Base-by-base conservation (phyloP, 2,329 filamentous ascomycete genomes). In the Trichophyton verrucosum region DNA sequence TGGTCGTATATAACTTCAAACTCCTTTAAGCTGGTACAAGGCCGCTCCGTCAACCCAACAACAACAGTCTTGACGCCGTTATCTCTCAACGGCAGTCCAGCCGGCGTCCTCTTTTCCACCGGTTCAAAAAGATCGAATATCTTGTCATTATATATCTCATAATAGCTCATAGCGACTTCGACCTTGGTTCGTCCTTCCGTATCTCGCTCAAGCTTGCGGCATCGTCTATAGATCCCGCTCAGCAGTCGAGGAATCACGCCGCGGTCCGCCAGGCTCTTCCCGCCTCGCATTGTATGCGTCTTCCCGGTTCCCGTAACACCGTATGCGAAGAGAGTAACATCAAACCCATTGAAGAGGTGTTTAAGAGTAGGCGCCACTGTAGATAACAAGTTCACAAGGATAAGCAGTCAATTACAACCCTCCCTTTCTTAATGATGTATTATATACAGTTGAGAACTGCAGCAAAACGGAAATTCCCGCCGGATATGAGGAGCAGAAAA, bases 121-220 rank as follows among this genome's bases (percentile, higher is more conserved):
- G 90, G 80, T 71, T 96, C 89, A 66, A 96, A 89, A 36, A 96
- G 78, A 71, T 96, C 91, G 69, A 86, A 96, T 20, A 96, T 91
- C 71, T 92, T 92, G 77, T 96, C 91, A 73, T 95, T 96, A 76
- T 96, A 96, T 66, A 96, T 96, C 73, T 96, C 91, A 76, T 95
- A 96, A 76, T 96, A 96, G 30, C 89, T 91, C 69, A 96, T 81
- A 11, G 84, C 80, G 15, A 96, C 89, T 7, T 83, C 78, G 22
- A 95, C 88, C 1, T 77, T 80, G 0, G 86, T 91, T 58, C 84
- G 78, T 9, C 86, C 88, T 3, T 80, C 78, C 1, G 85, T 82
- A 68, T 95, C 91, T 74, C 92, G 94, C 65, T 84, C 82, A 17
- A 94, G 86, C 78, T 95, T 95, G 74, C 90, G 88, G 64, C 87